phyloP scores from a whole-genome alignment of 371 early-diverging fungal genomes.

The Gilbertella persicaria region DNA sequence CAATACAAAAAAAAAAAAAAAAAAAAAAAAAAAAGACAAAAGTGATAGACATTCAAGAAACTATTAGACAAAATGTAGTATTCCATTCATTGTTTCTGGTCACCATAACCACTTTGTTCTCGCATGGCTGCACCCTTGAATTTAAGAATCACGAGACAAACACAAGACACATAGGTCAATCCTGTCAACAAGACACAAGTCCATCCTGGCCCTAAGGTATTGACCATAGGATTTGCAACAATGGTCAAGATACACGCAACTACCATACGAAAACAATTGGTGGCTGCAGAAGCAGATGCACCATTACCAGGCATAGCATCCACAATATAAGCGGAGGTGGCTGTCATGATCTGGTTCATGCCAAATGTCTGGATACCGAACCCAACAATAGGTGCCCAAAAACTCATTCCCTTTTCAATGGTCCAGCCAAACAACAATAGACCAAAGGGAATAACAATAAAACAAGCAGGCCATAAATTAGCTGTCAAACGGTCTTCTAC shows the following conservation, averaged over 20 bases:
- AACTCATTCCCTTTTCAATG: conserved; percentile 25
- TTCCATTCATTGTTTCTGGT: no score
- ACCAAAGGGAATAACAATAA: conserved; percentile 39
- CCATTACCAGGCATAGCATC: conserved; percentile 48
- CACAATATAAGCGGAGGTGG: conserved; percentile 45
- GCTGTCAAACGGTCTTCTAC: conserved; percentile 46
- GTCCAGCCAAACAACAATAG: conserved; percentile 50
- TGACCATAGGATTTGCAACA: conserved; percentile 28
- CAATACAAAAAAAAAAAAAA: no score
- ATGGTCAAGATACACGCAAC: conserved; percentile 45
- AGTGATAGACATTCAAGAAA: no score
- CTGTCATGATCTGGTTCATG: conserved; percentile 43
- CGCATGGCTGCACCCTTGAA: conserved; percentile 18
- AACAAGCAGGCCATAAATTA: conserved; percentile 43
- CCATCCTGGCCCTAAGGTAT: conserved; percentile 25
- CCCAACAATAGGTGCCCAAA: conserved; percentile 41
- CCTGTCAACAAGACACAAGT: conserved; percentile 20
- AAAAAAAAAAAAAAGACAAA: no score
- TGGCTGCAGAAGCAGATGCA: conserved; percentile 45
- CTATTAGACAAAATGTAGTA: no score
- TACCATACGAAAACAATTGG: conserved; percentile 45
- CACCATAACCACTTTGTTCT: conserved; percentile 11
- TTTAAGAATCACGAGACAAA: conserved; percentile 16
- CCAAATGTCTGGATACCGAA: conserved; percentile 51
- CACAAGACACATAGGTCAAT: conserved; percentile 11